phyloP scores from a whole-genome alignment of 306 rosid species.

The Vigna trinervia region DNA sequence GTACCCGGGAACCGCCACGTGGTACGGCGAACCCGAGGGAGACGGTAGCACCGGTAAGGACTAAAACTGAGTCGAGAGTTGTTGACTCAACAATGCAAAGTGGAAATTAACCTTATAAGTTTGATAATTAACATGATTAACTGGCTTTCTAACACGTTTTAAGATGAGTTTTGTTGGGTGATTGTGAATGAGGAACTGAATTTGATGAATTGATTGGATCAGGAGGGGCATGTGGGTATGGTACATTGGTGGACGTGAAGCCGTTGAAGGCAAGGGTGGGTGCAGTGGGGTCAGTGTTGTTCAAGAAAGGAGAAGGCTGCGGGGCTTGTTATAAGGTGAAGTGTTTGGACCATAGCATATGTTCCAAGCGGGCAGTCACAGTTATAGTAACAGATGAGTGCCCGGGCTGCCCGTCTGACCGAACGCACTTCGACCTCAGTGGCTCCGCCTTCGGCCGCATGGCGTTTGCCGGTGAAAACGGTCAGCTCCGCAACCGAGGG shows the following conservation, averaged over 20 bases:
- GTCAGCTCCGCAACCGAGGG: constrained; percentile 78
- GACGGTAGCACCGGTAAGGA: constrained; percentile 87
- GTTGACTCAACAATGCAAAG: not conserved
- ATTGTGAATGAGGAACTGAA: not conserved
- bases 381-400: constrained; percentile 87
- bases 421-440: constrained; percentile 88
- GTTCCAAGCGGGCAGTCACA: constrained; percentile 83
- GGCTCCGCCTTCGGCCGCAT: constrained; percentile 91
- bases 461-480: constrained; percentile 73
- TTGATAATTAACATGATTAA: too few species aligned
- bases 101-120: not conserved
- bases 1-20: constrained; percentile 83
- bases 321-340: constrained; percentile 91
- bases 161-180: not conserved
- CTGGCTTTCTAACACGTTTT: too few species aligned
- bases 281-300: constrained; percentile 81
- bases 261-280: constrained; percentile 88
- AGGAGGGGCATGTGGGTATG: constrained; percentile 99
- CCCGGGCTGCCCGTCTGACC: constrained; percentile 75
- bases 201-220: not conserved
- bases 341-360: constrained; percentile 73
- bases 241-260: constrained; percentile 77
- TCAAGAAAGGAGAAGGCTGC: constrained; percentile 84
- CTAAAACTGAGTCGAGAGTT: not conserved
- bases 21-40: constrained; percentile 97